These are phyloP conservation scores for Caloboletus firmus DNA, from an alignment of 1,284 basidiomycete species.

Conservation along the genomic window DNA sequence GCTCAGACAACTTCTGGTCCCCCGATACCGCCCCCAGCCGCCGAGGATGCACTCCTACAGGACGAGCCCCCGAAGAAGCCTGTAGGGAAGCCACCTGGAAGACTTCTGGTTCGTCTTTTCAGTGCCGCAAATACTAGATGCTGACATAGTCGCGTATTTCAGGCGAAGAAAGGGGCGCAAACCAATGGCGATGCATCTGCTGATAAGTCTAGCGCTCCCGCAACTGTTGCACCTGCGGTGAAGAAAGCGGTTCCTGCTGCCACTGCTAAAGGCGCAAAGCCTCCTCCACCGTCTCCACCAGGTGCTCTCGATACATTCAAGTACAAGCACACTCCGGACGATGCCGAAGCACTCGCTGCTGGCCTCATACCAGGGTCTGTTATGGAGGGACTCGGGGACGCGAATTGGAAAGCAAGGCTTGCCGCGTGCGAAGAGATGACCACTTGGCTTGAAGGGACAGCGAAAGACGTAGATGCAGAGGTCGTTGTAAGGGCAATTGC, in stretches of 20 bases:
- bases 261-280: slow-evolving; percentile 52
- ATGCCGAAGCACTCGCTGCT: slow-evolving; percentile 81
- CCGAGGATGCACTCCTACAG: slow-evolving; percentile 27
- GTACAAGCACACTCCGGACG: slow-evolving; percentile 89
- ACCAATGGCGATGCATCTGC: slow-evolving; percentile 31
- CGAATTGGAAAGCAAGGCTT: slow-evolving; percentile 92
- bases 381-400: slow-evolving; percentile 74
- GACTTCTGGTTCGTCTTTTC: slow-evolving; percentile 42
- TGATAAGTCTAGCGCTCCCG: slow-evolving; percentile 30
- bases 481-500: slow-evolving; percentile 86
- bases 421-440: slow-evolving; percentile 87
- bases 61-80: slow-evolving; percentile 47
- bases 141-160: slow-evolving; percentile 12
- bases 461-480: slow-evolving; percentile 80
- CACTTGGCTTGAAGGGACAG: slow-evolving; percentile 75
- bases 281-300: slow-evolving; percentile 45
- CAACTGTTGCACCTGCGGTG: slow-evolving; percentile 40
- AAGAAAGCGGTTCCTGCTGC: slow-evolving; percentile 48
- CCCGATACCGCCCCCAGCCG: slow-evolving; percentile 12
- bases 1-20: slow-evolving; percentile 30
- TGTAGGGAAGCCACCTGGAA: slow-evolving; percentile 50
- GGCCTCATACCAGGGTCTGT: slow-evolving; percentile 76
- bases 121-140: background rate
- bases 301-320: slow-evolving; percentile 83
- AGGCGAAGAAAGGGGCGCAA: slow-evolving; percentile 57